Base-by-base conservation (phyloP, 2,329 filamentous ascomycete species). In the Diplodia mutila region DNA sequence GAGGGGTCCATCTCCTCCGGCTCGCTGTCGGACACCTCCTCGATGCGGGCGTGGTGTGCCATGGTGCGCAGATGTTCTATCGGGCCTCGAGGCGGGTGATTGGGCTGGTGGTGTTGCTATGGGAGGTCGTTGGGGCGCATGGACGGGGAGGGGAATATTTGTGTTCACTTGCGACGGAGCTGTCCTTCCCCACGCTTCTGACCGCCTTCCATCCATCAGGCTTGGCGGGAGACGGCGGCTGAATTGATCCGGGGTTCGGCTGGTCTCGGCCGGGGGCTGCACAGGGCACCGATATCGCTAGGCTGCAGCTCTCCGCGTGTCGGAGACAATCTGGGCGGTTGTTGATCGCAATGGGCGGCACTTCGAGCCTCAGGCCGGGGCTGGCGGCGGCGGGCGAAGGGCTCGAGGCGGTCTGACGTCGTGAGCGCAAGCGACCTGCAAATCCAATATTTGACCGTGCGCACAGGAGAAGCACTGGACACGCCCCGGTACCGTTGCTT, bases 1-100 rank as follows among this genome's bases (percentile, higher is more conserved):
- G 93, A 91, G 65, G 94, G 93, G 82, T 98, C 94, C 72, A 80
- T 80, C 72, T 80, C 80, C 69, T 87, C 89, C 72, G 85, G 85
- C 80, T 92, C 91, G 79, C 86, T 89, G 84, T 96, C 93, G 69
- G 90, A 92, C 70, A 97, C 90, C 81, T 98, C 95, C 86, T 99
- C 95, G 79, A 98, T 90, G 69, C 90, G 90, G 69, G 94, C 89
- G 83, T 95, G 80, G 70, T 78, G 90, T 53, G 92, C 91, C 93
- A 96, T 95, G 72, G 70, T 81, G 75, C 39, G 52, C 37, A 3
- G 32, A 11, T 51, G 25, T 4, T 2, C 14, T 48, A 7, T 32
- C 16, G 39, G 4, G 9, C 25, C 25, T 32, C 9, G 39, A 18
- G 9, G 9, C 23, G 39, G 9, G 57, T 4, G 23, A 61, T 61